phyloP scores from a whole-genome alignment of 148 eudicot species.

The Fagopyrum homotropicum region DNA sequence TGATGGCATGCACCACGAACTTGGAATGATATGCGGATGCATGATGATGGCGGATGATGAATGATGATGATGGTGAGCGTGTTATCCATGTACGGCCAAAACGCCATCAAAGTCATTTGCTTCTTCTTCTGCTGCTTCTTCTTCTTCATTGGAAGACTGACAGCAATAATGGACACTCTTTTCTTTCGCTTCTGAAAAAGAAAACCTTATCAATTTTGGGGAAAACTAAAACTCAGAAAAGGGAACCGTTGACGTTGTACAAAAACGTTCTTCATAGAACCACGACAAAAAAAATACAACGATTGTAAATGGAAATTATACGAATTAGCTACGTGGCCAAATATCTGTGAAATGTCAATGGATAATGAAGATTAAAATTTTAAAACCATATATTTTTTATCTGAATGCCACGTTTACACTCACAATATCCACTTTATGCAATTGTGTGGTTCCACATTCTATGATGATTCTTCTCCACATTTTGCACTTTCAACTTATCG shows the following conservation, averaged over 20 bases:
- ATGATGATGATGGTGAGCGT: not conserved
- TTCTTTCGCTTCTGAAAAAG: not conserved
- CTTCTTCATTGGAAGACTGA: not conserved
- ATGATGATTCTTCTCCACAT: not conserved
- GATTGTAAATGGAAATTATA: too few relatives aligned
- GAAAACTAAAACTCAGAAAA: not conserved
- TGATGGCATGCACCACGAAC: not conserved
- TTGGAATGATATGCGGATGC: not conserved
- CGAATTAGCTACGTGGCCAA: not conserved
- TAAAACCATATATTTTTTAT: not conserved
- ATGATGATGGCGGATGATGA: not conserved
- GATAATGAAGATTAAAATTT: not conserved
- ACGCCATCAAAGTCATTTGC: constrained; percentile 4
- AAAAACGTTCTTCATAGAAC: not conserved
- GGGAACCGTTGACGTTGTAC: not conserved
- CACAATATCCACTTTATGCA: not conserved
- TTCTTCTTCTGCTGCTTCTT: not conserved
- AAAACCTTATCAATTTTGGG: not conserved
- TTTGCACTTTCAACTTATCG: not conserved
- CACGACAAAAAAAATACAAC: too few relatives aligned
- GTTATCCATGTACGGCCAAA: not conserved
- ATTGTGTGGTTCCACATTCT: not conserved
- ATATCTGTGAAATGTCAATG: not conserved
- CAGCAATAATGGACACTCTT: constrained; percentile 1
- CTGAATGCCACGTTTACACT: not conserved